Evolutionary conservation across 179 eudicot species (phyloP).

Genomic region (Drosera spatulata): DNA sequence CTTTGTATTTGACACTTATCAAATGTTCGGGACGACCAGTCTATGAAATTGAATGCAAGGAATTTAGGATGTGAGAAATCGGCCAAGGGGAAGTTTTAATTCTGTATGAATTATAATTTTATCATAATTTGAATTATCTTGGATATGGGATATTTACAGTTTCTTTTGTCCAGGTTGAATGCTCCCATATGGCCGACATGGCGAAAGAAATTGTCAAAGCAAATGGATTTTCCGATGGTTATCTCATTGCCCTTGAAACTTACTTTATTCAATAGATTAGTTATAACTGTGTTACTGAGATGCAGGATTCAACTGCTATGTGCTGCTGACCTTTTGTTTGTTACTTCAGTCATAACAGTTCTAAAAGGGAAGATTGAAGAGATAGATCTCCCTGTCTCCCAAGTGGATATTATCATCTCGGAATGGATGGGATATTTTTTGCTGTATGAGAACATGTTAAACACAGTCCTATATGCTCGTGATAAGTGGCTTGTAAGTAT

Average conservation of each 20-base stretch:
- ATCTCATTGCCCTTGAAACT: slow-evolving; percentile 7
- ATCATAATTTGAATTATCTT: no score
- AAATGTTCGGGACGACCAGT: no score
- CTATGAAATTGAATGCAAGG: no score
- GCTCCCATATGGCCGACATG: slow-evolving; percentile 95
- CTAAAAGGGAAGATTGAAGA: slow-evolving; percentile 93
- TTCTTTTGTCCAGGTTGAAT: slow-evolving; percentile 59
- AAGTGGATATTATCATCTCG: slow-evolving; percentile 90
- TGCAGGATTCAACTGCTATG: slow-evolving; percentile 1
- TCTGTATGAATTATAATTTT: no score
- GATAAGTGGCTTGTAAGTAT: slow-evolving; percentile 93
- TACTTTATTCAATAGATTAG: not conserved
- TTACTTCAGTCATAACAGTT: slow-evolving; percentile 70
- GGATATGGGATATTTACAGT: not conserved
- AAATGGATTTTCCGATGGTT: slow-evolving; percentile 77
- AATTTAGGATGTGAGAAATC: no score
- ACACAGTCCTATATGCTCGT: slow-evolving; percentile 94
- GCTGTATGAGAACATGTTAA: slow-evolving; percentile 85
- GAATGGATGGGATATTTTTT: slow-evolving; percentile 99
- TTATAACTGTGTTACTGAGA: not conserved
- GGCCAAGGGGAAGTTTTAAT: no score
- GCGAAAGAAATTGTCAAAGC: slow-evolving; percentile 77
- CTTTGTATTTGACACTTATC: no score
- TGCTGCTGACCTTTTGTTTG: slow-evolving; percentile 10
- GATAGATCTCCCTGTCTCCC: slow-evolving; percentile 77